A percentile compares a stretch with the other conserved stretches of the same genome.
Conservation (phyloP, 352 stramenopile species). For the Globisporangium apiculatum region DNA sequence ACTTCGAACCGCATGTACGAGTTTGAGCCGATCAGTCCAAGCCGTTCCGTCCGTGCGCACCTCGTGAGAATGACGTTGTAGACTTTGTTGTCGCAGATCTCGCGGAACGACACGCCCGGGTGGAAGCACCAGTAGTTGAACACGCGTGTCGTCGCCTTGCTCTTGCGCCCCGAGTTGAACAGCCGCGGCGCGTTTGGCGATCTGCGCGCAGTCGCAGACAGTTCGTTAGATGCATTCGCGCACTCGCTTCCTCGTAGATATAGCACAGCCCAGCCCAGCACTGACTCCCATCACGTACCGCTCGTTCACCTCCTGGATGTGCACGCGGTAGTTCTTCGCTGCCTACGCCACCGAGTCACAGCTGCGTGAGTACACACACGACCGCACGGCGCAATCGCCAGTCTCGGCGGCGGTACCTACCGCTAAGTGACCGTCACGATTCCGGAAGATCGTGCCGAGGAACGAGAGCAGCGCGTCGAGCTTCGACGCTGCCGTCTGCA, state of each 20-base stretch:
- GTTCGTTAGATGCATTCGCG: not conserved
- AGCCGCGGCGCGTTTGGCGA: conserved; percentile 28
- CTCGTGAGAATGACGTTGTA: conserved; percentile 86
- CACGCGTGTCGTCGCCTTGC: conserved; percentile 65
- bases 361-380: not conserved
- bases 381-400: not conserved
- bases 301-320: conserved; percentile 86
- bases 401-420: conserved; percentile 16
- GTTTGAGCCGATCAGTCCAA: too few relatives aligned
- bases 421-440: conserved; percentile 69
- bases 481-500: conserved; percentile 59
- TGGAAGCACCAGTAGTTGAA: conserved; percentile 99
- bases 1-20: too few relatives aligned
- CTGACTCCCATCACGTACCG: conserved; percentile 22
- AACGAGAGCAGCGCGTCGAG: conserved; percentile 79
- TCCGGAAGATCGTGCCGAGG: conserved; percentile 80
- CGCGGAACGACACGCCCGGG: conserved; percentile 93
- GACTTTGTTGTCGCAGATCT: conserved; percentile 90
- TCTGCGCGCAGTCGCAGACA: too few relatives aligned
- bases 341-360: conserved; percentile 21
- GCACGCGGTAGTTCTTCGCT: conserved; percentile 76
- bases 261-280: not conserved
- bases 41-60: conserved; percentile 15
- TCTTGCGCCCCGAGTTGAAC: conserved; percentile 45
- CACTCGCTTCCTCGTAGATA: not conserved